A percentile compares a stretch with the other conserved stretches of the same genome.
Evolutionary conservation across 331 rosid genomes (phyloP).

Genomic region (Saraca asoca): DNA sequence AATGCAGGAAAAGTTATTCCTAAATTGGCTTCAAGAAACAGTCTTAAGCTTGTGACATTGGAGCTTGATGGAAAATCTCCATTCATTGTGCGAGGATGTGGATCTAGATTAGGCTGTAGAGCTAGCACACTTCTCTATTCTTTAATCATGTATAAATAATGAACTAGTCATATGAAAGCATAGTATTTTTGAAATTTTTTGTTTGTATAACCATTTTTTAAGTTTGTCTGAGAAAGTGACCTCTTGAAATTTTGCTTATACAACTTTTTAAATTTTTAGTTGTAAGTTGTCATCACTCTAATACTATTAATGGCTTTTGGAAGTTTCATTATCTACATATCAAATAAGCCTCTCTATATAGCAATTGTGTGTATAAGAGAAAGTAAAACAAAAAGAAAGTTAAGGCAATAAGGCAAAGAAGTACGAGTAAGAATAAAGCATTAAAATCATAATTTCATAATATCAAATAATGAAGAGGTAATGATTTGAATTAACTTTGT

Average conservation of each 20-base stretch:
- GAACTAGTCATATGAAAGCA: not conserved
- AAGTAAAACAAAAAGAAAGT: too few species aligned
- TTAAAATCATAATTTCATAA: too few species aligned
- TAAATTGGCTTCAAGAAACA: slow-evolving; percentile 63
- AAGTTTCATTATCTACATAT: not conserved
- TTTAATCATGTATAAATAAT: slow-evolving; percentile 53
- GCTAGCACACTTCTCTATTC: slow-evolving; percentile 69
- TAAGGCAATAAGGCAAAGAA: too few species aligned
- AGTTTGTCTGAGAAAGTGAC: not conserved
- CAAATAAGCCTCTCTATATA: too few species aligned
- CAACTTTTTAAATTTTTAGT: too few species aligned
- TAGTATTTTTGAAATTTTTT: not conserved
- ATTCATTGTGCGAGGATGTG: slow-evolving; percentile 73
- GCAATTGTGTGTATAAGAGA: too few species aligned
- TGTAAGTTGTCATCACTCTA: too few species aligned
- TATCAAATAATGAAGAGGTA: too few species aligned
- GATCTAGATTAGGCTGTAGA: slow-evolving; percentile 73
- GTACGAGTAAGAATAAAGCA: too few species aligned
- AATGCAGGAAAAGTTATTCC: slow-evolving; percentile 56
- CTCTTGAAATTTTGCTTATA: too few species aligned
- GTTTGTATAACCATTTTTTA: not conserved
- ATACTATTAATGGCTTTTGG: too few species aligned
- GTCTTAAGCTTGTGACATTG: slow-evolving; percentile 64
- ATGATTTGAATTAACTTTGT: too few species aligned
- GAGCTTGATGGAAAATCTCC: slow-evolving; percentile 83